Evolutionary conservation across 441 rosid species (phyloP).

Genomic region (Populus hybrid): DNA sequence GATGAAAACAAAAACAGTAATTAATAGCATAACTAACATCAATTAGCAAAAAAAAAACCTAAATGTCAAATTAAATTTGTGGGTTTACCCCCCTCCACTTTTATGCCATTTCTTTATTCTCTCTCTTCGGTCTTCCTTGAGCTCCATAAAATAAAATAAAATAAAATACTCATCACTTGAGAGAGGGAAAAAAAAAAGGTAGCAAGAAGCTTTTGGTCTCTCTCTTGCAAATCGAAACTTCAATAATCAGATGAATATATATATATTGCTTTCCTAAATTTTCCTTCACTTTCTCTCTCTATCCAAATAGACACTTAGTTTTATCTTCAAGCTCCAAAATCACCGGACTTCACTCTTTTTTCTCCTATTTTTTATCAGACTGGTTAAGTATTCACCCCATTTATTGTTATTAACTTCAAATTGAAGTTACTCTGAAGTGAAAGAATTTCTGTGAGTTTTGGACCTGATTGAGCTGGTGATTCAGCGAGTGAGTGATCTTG

Average conservation of each 20-base stretch:
- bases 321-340: conserved; percentile 11
- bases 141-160: background rate
- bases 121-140: background rate
- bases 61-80: background rate
- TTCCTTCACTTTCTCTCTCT: conserved; percentile 27
- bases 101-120: conserved; percentile 23
- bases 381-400: conserved; percentile 8
- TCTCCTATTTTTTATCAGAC: conserved; percentile 4
- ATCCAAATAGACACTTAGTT: conserved; percentile 14
- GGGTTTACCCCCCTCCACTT: conserved; percentile 7
- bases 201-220: background rate
- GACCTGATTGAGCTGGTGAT: conserved; percentile 10
- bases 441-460: conserved; percentile 1
- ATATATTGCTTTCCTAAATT: conserved; percentile 33
- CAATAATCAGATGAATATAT: conserved; percentile 36
- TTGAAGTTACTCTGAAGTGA: conserved; percentile 6
- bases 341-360: background rate
- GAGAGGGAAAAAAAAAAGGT: background rate
- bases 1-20: background rate
- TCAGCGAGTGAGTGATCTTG: conserved; percentile 16
- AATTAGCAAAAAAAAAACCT: background rate
- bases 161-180: background rate
- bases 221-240: conserved; percentile 6
- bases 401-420: background rate
- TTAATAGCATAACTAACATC: background rate